These are phyloP conservation scores for Holtermanniella nyarrowii DNA, from an alignment of 768 basidiomycete genomes.

Conservation along the genomic window DNA sequence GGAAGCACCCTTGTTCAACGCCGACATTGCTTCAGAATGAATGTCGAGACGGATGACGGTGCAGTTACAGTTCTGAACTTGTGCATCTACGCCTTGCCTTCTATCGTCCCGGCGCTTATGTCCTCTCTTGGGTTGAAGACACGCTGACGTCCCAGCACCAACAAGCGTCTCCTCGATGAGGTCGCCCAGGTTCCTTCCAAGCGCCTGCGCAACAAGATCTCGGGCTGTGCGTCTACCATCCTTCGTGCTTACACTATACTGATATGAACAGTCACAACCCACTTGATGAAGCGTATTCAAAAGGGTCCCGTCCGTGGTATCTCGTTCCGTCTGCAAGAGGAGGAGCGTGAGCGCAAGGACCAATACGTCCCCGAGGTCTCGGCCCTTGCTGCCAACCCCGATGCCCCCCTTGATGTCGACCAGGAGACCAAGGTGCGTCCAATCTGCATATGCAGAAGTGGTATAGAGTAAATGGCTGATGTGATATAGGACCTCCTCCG, in stretches of 20 bases:
- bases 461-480: neutral
- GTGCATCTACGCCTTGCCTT: no score
- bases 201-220: slow-evolving; percentile 98
- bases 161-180: slow-evolving; percentile 82
- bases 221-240: slow-evolving; percentile 51
- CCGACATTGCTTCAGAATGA: no score
- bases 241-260: neutral
- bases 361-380: slow-evolving; percentile 93
- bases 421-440: slow-evolving; percentile 76
- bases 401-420: slow-evolving; percentile 70
- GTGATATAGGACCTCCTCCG: slow-evolving; percentile 67
- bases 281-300: slow-evolving; percentile 99
- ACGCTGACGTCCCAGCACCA: slow-evolving; percentile 49
- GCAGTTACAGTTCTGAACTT: no score
- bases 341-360: slow-evolving; percentile 98
- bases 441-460: no score
- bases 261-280: slow-evolving; percentile 63
- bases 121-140: no score
- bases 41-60: no score
- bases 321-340: slow-evolving; percentile 99
- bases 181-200: slow-evolving; percentile 80
- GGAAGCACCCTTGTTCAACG: no score
- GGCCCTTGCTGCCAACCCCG: slow-evolving; percentile 67
- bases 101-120: no score
- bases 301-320: slow-evolving; percentile 96